A percentile compares a stretch with the other conserved stretches of the same genome.
These are phyloP conservation scores for Calonectria pseudoturangicola DNA, from an alignment of 2,329 filamentous ascomycete species.

Conservation along the genomic window DNA sequence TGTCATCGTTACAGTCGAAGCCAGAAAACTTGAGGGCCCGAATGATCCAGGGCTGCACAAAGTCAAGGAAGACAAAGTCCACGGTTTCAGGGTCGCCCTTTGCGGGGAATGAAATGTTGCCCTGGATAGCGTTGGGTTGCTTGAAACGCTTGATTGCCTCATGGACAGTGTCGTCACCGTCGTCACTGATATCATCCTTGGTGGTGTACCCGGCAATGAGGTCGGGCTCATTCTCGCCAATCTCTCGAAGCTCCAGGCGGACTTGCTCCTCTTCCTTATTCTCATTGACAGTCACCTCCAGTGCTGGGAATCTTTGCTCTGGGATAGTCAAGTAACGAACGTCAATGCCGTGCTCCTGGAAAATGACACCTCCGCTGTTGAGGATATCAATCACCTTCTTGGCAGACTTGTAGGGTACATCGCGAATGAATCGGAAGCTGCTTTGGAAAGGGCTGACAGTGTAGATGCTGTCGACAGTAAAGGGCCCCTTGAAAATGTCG, in stretches of 20 bases:
- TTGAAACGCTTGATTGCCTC: conserved; percentile 82
- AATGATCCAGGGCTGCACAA: conserved; percentile 88
- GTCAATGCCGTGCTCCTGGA: conserved; percentile 61
- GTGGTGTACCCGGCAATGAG: conserved; percentile 88
- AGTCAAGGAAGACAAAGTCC: conserved; percentile 93
- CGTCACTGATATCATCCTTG: conserved; percentile 85
- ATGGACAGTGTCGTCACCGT: conserved; percentile 95
- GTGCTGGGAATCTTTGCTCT: conserved; percentile 61
- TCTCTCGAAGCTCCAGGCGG: conserved; percentile 58
- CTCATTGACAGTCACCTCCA: conserved; percentile 39
- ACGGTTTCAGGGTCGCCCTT: conserved; percentile 80
- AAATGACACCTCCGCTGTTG: conserved; percentile 73
- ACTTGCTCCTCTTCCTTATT: conserved; percentile 49
- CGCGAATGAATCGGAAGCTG: conserved; percentile 83
- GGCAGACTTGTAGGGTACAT: conserved; percentile 87
- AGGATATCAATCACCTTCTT: conserved; percentile 78
- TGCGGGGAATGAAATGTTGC: conserved; percentile 77
- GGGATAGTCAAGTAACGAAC: conserved; percentile 70
- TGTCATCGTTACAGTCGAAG: conserved; percentile 67
- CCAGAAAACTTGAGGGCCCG: conserved; percentile 80
- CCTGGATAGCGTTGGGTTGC: conserved; percentile 89
- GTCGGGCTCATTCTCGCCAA: conserved; percentile 59
- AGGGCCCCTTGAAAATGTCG: conserved; percentile 94
- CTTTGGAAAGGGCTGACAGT: conserved; percentile 92
- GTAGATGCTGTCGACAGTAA: conserved; percentile 91